A percentile compares a stretch with the other conserved stretches of the same genome.
Conservation (phyloP, 176 grass and related monocot genomes). For the Cocos nucifera region DNA sequence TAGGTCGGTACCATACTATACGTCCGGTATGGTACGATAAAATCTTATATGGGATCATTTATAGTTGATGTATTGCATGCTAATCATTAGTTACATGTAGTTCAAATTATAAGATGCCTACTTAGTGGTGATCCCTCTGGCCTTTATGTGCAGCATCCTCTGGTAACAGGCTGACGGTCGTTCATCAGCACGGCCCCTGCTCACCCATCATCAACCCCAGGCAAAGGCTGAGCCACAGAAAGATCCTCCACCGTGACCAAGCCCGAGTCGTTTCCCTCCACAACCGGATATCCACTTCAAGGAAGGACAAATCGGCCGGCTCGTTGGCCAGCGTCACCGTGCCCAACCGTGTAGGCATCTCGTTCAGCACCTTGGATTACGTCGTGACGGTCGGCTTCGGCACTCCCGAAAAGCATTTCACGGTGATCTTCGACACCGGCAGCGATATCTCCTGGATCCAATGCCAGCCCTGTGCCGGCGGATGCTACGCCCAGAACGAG, state of each 20-base stretch:
- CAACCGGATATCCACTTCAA: neutral
- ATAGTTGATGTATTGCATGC: too few relatives aligned
- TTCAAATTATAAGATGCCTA: too few relatives aligned
- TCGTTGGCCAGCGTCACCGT: neutral
- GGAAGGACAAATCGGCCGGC: neutral
- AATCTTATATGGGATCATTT: too few relatives aligned
- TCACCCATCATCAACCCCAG: neutral
- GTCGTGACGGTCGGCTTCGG: neutral
- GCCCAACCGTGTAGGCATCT: neutral
- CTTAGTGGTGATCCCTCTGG: too few relatives aligned
- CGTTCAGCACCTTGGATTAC: slow-evolving; percentile 15
- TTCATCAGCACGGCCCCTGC: slow-evolving; percentile 12
- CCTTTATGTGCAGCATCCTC: too few relatives aligned
- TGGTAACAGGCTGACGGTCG: neutral
- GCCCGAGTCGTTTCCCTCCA: neutral
- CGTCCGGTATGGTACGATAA: too few relatives aligned
- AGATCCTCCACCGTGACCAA: neutral
- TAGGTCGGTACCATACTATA: too few relatives aligned
- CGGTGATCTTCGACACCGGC: slow-evolving; percentile 26
- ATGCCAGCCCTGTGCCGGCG: slow-evolving; percentile 12
- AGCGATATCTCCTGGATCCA: slow-evolving; percentile 28
- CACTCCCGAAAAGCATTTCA: neutral
- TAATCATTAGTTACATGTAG: too few relatives aligned
- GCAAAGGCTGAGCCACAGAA: neutral
- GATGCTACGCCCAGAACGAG: slow-evolving; percentile 17